Conservation (phyloP, 495 filamentous ascomycete genomes). For the Delitschia confertaspora region DNA sequence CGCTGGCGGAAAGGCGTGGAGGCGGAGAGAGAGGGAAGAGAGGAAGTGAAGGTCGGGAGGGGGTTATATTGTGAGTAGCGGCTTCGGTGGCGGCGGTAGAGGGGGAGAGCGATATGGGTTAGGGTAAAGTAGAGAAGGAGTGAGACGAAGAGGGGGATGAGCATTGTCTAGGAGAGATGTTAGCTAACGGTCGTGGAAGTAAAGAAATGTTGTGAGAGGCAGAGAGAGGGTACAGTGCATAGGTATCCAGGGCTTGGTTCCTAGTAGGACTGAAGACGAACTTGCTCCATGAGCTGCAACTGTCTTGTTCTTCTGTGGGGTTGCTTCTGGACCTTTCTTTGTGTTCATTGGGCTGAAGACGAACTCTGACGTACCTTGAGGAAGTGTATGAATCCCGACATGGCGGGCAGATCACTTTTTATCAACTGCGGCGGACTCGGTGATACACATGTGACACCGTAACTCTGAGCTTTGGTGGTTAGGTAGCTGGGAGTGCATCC, state of each 20-base stretch:
- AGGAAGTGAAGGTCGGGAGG: conserved; percentile 44
- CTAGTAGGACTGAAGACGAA: too few relatives aligned
- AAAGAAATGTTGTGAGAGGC: background rate
- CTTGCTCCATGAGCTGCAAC: conserved; percentile 1
- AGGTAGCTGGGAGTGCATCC: too few relatives aligned
- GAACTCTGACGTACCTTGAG: conserved; percentile 27
- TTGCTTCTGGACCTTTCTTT: background rate
- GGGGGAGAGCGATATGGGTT: conserved; percentile 61
- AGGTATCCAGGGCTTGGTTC: too few relatives aligned
- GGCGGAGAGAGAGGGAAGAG: conserved; percentile 50
- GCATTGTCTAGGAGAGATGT: conserved; percentile 52
- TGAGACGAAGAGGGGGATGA: conserved; percentile 71
- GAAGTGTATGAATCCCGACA: conserved; percentile 27
- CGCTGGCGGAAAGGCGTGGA: conserved; percentile 57
- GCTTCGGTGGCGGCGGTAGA: conserved; percentile 65
- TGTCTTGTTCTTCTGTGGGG: background rate
- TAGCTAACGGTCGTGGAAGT: conserved; percentile 1
- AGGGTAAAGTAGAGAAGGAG: conserved; percentile 63
- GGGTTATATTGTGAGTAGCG: conserved; percentile 52
- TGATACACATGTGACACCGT: too few relatives aligned
- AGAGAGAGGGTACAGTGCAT: too few relatives aligned
- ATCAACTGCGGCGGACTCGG: too few relatives aligned
- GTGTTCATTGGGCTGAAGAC: too few relatives aligned
- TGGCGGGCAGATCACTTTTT: conserved; percentile 5
- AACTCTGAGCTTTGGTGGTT: too few relatives aligned